phyloP scores from a whole-genome alignment of 2,329 filamentous ascomycete genomes.

The Corniculantispora saksenae region DNA sequence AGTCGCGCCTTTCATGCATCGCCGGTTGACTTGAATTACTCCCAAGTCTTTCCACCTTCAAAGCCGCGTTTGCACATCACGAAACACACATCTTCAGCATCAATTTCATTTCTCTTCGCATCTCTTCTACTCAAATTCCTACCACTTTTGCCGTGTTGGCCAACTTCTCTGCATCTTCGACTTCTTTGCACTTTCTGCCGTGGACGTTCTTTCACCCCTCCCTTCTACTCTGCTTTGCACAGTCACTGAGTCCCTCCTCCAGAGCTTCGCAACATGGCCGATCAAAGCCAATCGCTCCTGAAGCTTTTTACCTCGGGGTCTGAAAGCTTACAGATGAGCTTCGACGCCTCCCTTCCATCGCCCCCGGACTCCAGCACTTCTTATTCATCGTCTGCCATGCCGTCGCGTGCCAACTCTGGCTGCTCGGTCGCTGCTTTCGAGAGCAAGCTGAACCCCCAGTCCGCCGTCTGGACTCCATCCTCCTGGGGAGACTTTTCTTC shows the following conservation, averaged over 20 bases:
- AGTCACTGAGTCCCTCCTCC: not conserved
- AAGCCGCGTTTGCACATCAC: not conserved
- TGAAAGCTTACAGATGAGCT: not conserved
- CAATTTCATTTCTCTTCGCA: not conserved
- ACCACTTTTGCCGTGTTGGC: not conserved
- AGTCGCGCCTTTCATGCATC: not conserved
- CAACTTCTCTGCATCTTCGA: not conserved
- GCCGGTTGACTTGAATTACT: conserved; percentile 10
- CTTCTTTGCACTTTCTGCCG: not conserved
- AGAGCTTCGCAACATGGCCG: not conserved
- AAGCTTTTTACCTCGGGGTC: not conserved
- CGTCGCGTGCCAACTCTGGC: not conserved
- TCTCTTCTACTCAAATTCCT: not conserved
- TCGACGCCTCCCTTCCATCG: not conserved
- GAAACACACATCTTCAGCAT: not conserved
- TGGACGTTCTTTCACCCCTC: not conserved
- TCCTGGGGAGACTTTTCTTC: conserved; percentile 2
- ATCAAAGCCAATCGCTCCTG: not conserved
- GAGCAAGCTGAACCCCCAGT: conserved; percentile 16
- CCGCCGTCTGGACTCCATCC: conserved; percentile 13
- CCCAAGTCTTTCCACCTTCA: not conserved
- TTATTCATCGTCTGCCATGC: not conserved
- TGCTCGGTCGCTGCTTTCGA: not conserved
- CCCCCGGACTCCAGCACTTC: not conserved
- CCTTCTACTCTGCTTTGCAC: not conserved